Evolutionary conservation across 2,329 filamentous ascomycete species (phyloP).

Genomic region (Mariannaea elegans): DNA sequence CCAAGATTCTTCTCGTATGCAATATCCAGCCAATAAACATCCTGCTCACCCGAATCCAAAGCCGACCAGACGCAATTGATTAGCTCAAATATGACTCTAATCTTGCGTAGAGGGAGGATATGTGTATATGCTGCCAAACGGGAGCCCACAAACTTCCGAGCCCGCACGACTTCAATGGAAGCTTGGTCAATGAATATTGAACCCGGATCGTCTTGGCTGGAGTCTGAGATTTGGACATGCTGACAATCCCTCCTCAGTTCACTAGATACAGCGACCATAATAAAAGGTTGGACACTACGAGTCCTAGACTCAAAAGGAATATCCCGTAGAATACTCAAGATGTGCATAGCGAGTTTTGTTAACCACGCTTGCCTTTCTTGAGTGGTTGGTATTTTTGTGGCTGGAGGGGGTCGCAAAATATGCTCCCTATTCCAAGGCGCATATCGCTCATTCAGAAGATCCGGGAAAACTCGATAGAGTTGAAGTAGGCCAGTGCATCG

Average conservation of each 20-base stretch:
- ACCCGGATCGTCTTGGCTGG: not conserved
- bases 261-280: slow-evolving; percentile 27
- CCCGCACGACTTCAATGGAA: slow-evolving; percentile 25
- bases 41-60: slow-evolving; percentile 22
- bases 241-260: slow-evolving; percentile 19
- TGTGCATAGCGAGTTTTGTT: slow-evolving; percentile 28
- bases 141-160: slow-evolving; percentile 25
- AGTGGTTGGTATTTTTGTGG: slow-evolving; percentile 3
- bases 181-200: not conserved
- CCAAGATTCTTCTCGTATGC: slow-evolving; percentile 27
- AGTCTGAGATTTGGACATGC: not conserved
- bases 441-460: slow-evolving; percentile 30
- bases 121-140: slow-evolving; percentile 26
- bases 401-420: slow-evolving; percentile 5
- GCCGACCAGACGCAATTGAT: slow-evolving; percentile 27
- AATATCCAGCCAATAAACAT: slow-evolving; percentile 34
- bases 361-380: slow-evolving; percentile 29
- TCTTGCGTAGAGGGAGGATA: slow-evolving; percentile 25
- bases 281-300: slow-evolving; percentile 20
- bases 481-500: slow-evolving; percentile 28
- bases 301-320: slow-evolving; percentile 22
- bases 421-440: slow-evolving; percentile 21
- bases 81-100: slow-evolving; percentile 25
- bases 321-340: slow-evolving; percentile 37
- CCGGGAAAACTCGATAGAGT: slow-evolving; percentile 36